These are phyloP conservation scores for Ceratobasidium sp. DNA, from an alignment of 1,284 basidiomycete species.

Conservation along the genomic window DNA sequence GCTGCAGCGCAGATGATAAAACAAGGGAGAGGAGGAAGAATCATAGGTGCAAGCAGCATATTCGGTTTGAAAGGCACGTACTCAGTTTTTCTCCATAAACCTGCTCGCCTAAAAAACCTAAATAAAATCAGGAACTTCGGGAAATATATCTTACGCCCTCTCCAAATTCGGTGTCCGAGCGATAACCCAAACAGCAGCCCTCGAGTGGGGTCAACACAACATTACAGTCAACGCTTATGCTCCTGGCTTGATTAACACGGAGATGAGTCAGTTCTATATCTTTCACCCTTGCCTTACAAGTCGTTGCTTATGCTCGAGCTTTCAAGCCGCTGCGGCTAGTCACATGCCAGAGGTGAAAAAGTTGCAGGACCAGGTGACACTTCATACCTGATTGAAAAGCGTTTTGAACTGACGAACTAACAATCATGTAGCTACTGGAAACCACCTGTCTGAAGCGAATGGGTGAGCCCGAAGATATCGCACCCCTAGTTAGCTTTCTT, in stretches of 20 bases:
- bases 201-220: slow-evolving; percentile 51
- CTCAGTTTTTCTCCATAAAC: not conserved
- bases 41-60: slow-evolving; percentile 56
- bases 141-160: slow-evolving; percentile 47
- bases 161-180: slow-evolving; percentile 57
- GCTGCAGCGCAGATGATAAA: slow-evolving; percentile 59
- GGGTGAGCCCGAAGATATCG: slow-evolving; percentile 12
- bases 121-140: not conserved
- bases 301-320: not conserved
- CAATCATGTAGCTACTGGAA: not conserved
- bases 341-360: not conserved
- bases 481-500: slow-evolving; percentile 7
- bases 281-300: not conserved
- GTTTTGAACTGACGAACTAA: not conserved
- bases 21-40: slow-evolving; percentile 60
- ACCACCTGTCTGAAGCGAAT: not conserved
- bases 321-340: not conserved
- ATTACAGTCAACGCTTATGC: slow-evolving; percentile 50
- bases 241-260: slow-evolving; percentile 48
- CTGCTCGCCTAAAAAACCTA: not conserved
- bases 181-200: slow-evolving; percentile 54
- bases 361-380: not conserved
- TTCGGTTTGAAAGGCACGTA: not conserved
- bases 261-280: slow-evolving; percentile 36
- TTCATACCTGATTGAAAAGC: no score